phyloP scores from a whole-genome alignment of 2,329 filamentous ascomycete genomes.

The Akanthomyces lecanii region DNA sequence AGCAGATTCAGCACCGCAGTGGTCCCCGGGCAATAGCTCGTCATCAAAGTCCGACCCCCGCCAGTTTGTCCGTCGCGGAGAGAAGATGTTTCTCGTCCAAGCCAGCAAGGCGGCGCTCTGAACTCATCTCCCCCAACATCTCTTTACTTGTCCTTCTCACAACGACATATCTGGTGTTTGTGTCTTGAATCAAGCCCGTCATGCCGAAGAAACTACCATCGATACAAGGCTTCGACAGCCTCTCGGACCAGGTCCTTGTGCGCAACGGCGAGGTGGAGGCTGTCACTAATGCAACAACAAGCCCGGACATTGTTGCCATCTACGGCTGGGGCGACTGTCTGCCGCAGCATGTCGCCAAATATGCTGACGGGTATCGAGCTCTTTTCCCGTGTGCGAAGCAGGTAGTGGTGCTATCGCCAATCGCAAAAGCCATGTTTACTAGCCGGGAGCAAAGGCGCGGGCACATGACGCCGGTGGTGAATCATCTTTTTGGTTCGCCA shows the following conservation, averaged over 20 bases:
- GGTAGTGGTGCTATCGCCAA: conserved; percentile 48
- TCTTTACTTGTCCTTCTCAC: not conserved
- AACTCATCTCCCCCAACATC: not conserved
- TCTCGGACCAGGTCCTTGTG: conserved; percentile 45
- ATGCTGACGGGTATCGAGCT: conserved; percentile 46
- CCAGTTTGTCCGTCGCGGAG: not conserved
- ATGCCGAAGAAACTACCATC: conserved; percentile 20
- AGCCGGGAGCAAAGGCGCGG: conserved; percentile 39
- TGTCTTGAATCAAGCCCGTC: not conserved
- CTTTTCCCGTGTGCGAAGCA: conserved; percentile 49
- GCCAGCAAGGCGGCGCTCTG: not conserved
- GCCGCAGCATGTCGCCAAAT: conserved; percentile 53
- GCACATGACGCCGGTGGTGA: conserved; percentile 43
- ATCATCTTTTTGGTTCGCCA: conserved; percentile 31
- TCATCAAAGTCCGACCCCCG: conserved; percentile 11
- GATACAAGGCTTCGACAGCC: conserved; percentile 43
- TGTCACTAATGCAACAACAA: conserved; percentile 19
- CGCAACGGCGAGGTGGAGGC: conserved; percentile 31
- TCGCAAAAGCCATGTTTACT: conserved; percentile 43
- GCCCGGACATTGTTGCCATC: conserved; percentile 47
- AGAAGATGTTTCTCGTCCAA: not conserved
- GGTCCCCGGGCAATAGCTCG: not conserved
- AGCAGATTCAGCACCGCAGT: not conserved
- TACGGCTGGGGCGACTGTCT: conserved; percentile 56
- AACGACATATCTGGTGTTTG: not conserved